Base-by-base conservation (phyloP, 2,329 filamentous ascomycete species). In the Colletotrichum sp. region DNA sequence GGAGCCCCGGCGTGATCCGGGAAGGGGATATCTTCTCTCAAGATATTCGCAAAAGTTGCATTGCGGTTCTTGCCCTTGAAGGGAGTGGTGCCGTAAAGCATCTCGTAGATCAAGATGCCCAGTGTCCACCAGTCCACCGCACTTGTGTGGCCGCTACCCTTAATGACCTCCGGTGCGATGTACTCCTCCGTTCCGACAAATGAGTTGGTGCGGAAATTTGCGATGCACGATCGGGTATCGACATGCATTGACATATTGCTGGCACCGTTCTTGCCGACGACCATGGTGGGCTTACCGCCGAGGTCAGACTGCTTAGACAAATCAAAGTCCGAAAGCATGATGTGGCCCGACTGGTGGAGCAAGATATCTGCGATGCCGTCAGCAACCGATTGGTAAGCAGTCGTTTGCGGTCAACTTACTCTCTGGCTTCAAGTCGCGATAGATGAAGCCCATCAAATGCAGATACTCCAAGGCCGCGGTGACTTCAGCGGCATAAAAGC, bases 1-100 rank as follows among this genome's bases (percentile, higher is more conserved):
- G 96, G 95, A 28, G 93, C 90, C 39, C 95, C 94, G 32, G 93
- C 91, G 80, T 97, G 94, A 81, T 99, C 97, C 0, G 97, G 96
- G 86, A 99, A 99, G 8, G 95, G 95, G 77, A 98, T 97, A 79
- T 99, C 97, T 84, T 99, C 97, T 69, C 96, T 91, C 78, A 99
- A 86, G 79, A 99, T 99, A 83, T 99, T 99, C 77, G 96, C 96
- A 87, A 99, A 99, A 0, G 97, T 99, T 16, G 96, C 96, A 81
- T 99, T 99, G 52, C 97, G 92, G 85, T 98, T 99, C 91, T 99
- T 99, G 80, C 97, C 97, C 89, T 99, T 99, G 90, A 99, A 99
- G 2, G 97, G 97, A 1, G 97, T 99, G 1, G 96, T 99, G 71
- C 97, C 97, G 87, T 96, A 99, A 44, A 99, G 90, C 97, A 99